Evolutionary conservation across 202 grass and related monocot species (phyloP), one percentile per base, ranked within the genome.

Genomic region (Alloteropsis angusta): DNA sequence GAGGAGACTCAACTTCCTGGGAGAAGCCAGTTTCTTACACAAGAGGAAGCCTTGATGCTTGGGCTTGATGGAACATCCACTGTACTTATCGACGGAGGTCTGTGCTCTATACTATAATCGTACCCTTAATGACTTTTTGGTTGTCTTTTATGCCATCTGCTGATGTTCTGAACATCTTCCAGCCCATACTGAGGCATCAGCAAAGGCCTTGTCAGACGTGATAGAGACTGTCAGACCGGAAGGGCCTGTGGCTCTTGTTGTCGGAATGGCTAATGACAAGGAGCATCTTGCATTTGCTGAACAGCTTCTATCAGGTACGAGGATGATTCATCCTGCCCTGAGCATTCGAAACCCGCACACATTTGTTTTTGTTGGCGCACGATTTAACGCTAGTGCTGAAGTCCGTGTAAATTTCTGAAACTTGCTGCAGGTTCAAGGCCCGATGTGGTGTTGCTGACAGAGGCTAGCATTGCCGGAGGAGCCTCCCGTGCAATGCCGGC

Each of bases 181-280:
- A 98, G 91, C 95, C 38, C 89, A 97, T 68, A 94, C 91, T 0
- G 87, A 97, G 80, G 95, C 89, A 71, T 92, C 95, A 49, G 95
- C 91, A 7, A 90, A 94, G 84, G 89, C 87, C 48, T 83, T 94
- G 59, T 82, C 87, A 7, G 91, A 85, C 0, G 83, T 97, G 56
- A 81, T 94, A 82, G 43, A 52, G 70, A 83, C 70, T 16, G 78
- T 87, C 9, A 82, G 81, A 74, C 83, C 57, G 5, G 62, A 84
- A 22, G 89, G 92, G 3, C 85, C 83, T 60, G 61, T 90, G 56
- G 87, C 91, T 69, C 66, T 94, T 79, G 64, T 97, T 43, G 76
- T 97, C 15, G 91, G 87, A 57, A 97, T 97, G 95, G 95, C 91
- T 10, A 87, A 44, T 43, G 95, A 94, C 82, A 97, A 97, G 48